Evolutionary conservation across 441 rosid genomes (phyloP), one percentile per base, ranked within the genome.

Genomic region (Populus hybrid): DNA sequence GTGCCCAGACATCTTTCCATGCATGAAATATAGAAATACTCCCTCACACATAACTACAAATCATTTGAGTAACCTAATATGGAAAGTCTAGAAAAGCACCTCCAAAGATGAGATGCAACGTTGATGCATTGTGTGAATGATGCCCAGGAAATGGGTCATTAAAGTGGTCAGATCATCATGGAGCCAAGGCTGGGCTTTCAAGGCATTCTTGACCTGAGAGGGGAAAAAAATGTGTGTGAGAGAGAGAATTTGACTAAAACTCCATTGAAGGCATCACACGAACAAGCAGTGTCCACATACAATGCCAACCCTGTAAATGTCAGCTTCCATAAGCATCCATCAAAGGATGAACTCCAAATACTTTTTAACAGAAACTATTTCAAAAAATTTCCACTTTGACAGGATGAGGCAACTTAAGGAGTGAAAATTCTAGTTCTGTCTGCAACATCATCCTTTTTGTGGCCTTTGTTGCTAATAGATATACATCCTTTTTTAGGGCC

Each of bases 71-170:
- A 46, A 12, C 53, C 53, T 46, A 46, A 46, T 12, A 46, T 46
- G 18, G 53, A 46, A 46, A 46, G 18, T 46, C 6, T 46, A 63
- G 79, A 65, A 76, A 67, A 59, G 69, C 84, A 96, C 99, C 99
- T 94, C 94, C 82, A 96, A 82, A 36, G 95, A 90, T 81, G 94
- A 67, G 79, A 86, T 84, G 86, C 97, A 94, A n/a, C 98, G 94
- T 67, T 85, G 85, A 83, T 91, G 85, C 99, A 94, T 94, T 77
- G 97, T 96, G 83, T 88, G 90, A 80, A 96, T 77, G 40, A 96
- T 91, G 73, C 86, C 86, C 86, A 96, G 81, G 86, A 91, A 91
- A 80, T 87, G 98, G 76, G 92, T 87, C 74, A 87, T 18, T 75
- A 89, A 83, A 70, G 84, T 81, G 72, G 85, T 79, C 82, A 96